phyloP scores from a whole-genome alignment of 768 basidiomycete genomes.

The Suillus brevipes region DNA sequence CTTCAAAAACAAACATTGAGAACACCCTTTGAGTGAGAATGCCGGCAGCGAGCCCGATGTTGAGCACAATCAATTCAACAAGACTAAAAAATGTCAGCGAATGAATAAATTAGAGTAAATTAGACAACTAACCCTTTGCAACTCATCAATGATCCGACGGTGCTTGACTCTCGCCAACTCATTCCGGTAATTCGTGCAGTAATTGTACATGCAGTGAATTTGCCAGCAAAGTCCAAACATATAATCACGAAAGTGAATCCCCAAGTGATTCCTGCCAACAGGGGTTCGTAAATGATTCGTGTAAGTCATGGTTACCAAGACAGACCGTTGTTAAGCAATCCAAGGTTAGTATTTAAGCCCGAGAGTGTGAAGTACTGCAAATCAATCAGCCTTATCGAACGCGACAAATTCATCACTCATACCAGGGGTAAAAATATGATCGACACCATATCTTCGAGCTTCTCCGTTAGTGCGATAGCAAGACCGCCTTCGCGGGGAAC shows the following conservation, averaged over 20 bases:
- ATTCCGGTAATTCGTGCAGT: constrained; percentile 74
- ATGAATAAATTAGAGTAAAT: constrained; percentile 15
- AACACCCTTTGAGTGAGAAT: constrained; percentile 82
- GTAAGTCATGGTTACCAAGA: neutral
- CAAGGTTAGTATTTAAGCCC: constrained; percentile 89
- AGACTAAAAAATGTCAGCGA: constrained; percentile 44
- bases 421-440: constrained; percentile 89
- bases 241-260: constrained; percentile 83
- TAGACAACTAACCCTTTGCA: constrained; percentile 78
- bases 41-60: constrained; percentile 80
- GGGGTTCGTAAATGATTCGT: neutral
- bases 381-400: constrained; percentile 1
- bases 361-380: constrained; percentile 88
- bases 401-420: constrained; percentile 26
- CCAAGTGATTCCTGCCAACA: constrained; percentile 69
- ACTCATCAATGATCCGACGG: constrained; percentile 92
- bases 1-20: constrained; percentile 93
- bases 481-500: constrained; percentile 89
- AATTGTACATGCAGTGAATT: constrained; percentile 80
- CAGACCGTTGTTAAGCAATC: constrained; percentile 74
- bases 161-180: constrained; percentile 74
- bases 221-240: constrained; percentile 77
- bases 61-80: constrained; percentile 94
- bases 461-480: constrained; percentile 83
- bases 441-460: constrained; percentile 91